Evolutionary conservation across 768 basidiomycete species (phyloP).

Genomic region (Sporobolomyces pararoseus): DNA sequence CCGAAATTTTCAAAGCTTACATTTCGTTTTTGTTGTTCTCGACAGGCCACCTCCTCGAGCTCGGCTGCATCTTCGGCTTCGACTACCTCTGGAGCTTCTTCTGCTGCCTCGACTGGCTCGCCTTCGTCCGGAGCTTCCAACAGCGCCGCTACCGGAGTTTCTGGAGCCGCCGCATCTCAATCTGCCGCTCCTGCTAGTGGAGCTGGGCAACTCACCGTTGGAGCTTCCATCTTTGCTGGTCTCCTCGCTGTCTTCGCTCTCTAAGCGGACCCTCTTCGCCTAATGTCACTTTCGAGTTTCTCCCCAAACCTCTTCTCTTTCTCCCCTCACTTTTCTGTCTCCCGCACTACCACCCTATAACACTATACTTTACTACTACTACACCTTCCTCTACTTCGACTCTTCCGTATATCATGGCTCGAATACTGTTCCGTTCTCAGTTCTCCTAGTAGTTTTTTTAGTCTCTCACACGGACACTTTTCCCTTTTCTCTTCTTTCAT

Average conservation of each 20-base stretch:
- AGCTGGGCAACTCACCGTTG: conserved; percentile 10
- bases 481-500: no score
- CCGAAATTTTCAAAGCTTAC: background rate
- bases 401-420: no score
- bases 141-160: background rate
- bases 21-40: background rate
- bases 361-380: no score
- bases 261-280: background rate
- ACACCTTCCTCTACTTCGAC: no score
- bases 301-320: background rate
- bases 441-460: no score
- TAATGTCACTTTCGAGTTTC: background rate
- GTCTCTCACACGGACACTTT: no score
- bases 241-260: conserved; percentile 6
- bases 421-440: no score
- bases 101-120: background rate
- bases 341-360: no score
- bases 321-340: no score
- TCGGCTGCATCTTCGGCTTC: conserved; percentile 12
- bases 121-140: background rate
- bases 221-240: background rate
- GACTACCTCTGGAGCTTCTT: conserved; percentile 2
- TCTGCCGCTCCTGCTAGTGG: background rate
- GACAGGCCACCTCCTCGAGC: conserved; percentile 2
- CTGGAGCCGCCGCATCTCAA: background rate